These are phyloP conservation scores for Podila verticillata DNA, from an alignment of 192 early-diverging fungal genomes.

Conservation along the genomic window DNA sequence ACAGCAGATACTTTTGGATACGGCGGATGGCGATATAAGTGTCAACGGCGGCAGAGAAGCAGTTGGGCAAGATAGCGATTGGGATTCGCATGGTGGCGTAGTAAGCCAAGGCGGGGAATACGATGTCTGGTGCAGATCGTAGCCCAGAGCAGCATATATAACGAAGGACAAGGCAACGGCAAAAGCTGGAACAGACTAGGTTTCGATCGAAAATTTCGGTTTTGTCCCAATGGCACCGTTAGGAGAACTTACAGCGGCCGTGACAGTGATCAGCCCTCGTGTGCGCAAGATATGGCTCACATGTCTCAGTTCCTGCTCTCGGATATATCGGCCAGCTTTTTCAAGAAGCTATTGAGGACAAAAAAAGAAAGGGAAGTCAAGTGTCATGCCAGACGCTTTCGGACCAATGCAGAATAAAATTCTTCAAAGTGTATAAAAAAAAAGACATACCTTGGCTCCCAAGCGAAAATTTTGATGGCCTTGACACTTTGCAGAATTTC, in stretches of 20 bases:
- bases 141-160: conserved; percentile 4
- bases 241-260: conserved; percentile 7
- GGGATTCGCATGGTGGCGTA: conserved; percentile 11
- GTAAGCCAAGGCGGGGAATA: conserved; percentile 22
- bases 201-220: no score
- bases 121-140: conserved; percentile 10
- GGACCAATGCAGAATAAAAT: no score
- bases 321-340: conserved; percentile 9
- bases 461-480: conserved; percentile 71
- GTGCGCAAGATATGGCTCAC: not conserved
- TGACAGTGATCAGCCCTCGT: conserved; percentile 9
- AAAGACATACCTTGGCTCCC: conserved; percentile 43
- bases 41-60: conserved; percentile 7
- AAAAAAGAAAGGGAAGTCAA: not conserved
- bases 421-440: not conserved
- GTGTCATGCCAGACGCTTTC: no score
- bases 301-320: conserved; percentile 7
- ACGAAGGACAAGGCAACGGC: conserved; percentile 15
- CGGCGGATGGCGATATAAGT: conserved; percentile 19
- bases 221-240: not conserved
- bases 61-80: conserved; percentile 5
- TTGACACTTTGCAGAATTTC: conserved; percentile 62
- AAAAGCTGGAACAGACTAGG: conserved; percentile 12
- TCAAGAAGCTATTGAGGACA: conserved; percentile 1
- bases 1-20: conserved; percentile 12